Evolutionary conservation across 2,329 filamentous ascomycete species (phyloP), one percentile per base, ranked within the genome.

Genomic region (Dendrostoma leiphaemia): DNA sequence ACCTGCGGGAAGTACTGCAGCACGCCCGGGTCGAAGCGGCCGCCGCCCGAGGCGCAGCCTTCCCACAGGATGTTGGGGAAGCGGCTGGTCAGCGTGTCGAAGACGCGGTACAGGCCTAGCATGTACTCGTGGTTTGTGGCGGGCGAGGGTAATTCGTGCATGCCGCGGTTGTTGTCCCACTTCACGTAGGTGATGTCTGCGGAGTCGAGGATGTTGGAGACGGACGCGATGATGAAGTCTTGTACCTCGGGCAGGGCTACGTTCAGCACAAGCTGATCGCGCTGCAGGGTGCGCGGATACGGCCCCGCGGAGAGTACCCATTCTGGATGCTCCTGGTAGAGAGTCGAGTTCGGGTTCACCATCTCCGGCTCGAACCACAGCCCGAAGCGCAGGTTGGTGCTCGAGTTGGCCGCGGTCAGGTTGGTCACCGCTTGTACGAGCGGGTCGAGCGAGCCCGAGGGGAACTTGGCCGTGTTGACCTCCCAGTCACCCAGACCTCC

Each of bases 281-380:
- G 76, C 1, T 72, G 73, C 43, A 83, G 68, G 0, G 79, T 85
- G 12, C 82, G 76, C 1, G 79, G 72, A 61, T 88, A 81, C 0
- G 71, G 65, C 4, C 79, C 81, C 0, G 82, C 78, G 52, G 83
- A 78, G 49, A 88, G 62, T 3, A 74, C 82, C 40, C 40, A 88
- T 52, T 87, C 83, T 0, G 84, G 84, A 59, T 88, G 84, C 41
- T 81, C 69, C 1, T 75, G 65, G 63, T 87, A 88, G 2, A 88
- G 71, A 2, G 72, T 77, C 0, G 84, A 86, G 50, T 83, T 80
- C 1, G 80, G 79, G 53, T 83, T 85, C 47, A 86, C 78, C 85
- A 88, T 88, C 61, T 88, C 84, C 0, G 83, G 84, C 63, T 88
- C 85, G 2, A 88, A 74, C 84, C 84, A 88, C 3, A 88, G 73